These are phyloP conservation scores for Sphagnurus paluster DNA, from an alignment of 1,284 basidiomycete genomes.

Conservation along the genomic window DNA sequence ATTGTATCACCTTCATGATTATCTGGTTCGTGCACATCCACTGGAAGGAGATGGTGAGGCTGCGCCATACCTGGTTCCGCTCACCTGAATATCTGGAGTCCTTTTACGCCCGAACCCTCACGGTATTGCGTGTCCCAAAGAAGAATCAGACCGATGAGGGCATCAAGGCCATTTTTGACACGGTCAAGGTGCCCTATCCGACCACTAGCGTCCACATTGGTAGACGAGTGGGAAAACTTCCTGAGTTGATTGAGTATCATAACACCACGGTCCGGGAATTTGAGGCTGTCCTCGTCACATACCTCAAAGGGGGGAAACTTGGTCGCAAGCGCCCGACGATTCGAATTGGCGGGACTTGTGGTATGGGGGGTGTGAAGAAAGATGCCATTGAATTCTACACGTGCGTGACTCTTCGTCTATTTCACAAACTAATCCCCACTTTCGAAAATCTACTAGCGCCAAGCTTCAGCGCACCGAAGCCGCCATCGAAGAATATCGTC, in stretches of 20 bases:
- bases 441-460: constrained; percentile 39
- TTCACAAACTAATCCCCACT: not conserved
- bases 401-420: constrained; percentile 39
- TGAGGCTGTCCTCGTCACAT: constrained; percentile 81
- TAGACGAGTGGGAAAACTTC: constrained; percentile 70
- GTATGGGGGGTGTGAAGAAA: constrained; percentile 72
- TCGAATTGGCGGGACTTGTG: constrained; percentile 68
- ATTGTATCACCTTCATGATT: constrained; percentile 70
- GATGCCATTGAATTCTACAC: constrained; percentile 88
- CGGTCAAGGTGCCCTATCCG: constrained; percentile 77
- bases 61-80: constrained; percentile 73
- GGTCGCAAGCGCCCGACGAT: constrained; percentile 76
- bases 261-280: constrained; percentile 85
- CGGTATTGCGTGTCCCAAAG: constrained; percentile 73
- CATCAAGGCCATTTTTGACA: constrained; percentile 68
- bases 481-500: constrained; percentile 78
- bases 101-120: constrained; percentile 79
- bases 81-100: constrained; percentile 75
- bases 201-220: constrained; percentile 85
- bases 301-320: constrained; percentile 77
- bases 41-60: constrained; percentile 72
- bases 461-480: constrained; percentile 77
- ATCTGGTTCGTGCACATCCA: constrained; percentile 67
- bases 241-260: constrained; percentile 81
- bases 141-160: constrained; percentile 79